Percentiles rank a stretch among this genome's conserved stretches.
These are phyloP conservation scores for Cyanodermella asteris DNA, from an alignment of 2,329 filamentous ascomycete genomes.

Conservation along the genomic window DNA sequence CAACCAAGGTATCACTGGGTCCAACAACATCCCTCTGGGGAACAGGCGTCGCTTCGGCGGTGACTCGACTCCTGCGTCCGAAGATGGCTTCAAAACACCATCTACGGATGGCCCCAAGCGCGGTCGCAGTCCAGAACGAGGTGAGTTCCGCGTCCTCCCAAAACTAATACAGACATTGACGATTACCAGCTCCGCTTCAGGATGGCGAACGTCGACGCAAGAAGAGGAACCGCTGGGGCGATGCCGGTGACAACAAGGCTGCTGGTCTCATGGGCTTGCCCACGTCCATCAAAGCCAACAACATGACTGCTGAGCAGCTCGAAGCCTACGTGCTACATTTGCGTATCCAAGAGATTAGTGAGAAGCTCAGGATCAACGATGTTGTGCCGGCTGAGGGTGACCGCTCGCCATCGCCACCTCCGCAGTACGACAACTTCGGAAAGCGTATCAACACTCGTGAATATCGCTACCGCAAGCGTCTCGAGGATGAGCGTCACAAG, in stretches of 20 bases:
- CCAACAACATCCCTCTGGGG: slow-evolving; percentile 91
- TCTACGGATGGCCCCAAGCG: slow-evolving; percentile 44
- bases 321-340: slow-evolving; percentile 93
- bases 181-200: slow-evolving; percentile 26
- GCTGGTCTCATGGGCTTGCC: slow-evolving; percentile 93
- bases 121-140: slow-evolving; percentile 73
- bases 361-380: slow-evolving; percentile 97
- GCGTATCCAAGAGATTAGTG: slow-evolving; percentile 96
- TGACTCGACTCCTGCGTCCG: slow-evolving; percentile 24
- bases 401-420: slow-evolving; percentile 86
- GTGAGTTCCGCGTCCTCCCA: slow-evolving; percentile 27
- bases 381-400: slow-evolving; percentile 93
- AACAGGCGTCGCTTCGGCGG: slow-evolving; percentile 60
- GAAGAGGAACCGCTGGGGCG: slow-evolving; percentile 98
- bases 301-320: slow-evolving; percentile 96
- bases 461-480: slow-evolving; percentile 90
- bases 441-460: slow-evolving; percentile 98
- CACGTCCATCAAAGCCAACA: slow-evolving; percentile 87
- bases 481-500: slow-evolving; percentile 97
- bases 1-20: slow-evolving; percentile 72
- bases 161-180: not conserved
- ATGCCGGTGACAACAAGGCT: slow-evolving; percentile 94
- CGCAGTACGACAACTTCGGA: slow-evolving; percentile 98
- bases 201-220: slow-evolving; percentile 79
- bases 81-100: slow-evolving; percentile 23